These are phyloP conservation scores for Lithospermum erythrorhizon DNA, from an alignment of 257 asterid genomes.

Conservation along the genomic window DNA sequence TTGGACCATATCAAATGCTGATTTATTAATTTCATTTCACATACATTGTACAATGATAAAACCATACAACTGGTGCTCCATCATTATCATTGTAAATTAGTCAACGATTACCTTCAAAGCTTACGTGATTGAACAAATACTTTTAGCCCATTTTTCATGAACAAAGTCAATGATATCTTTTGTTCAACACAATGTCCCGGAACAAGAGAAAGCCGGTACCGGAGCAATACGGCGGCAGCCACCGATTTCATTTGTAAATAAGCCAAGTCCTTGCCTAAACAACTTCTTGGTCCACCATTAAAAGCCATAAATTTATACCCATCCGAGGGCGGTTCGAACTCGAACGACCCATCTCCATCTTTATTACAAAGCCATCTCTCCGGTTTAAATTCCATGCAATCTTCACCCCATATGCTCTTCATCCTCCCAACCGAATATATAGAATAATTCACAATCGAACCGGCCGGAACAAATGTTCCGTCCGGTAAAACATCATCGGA, in stretches of 20 bases:
- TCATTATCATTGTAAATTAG: too few species aligned
- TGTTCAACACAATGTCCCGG: conserved; percentile 8
- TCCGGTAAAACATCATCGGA: conserved; percentile 3
- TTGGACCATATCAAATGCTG: too few species aligned
- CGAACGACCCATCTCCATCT: background rate
- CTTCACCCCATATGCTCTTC: conserved; percentile 11
- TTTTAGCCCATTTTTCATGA: conserved; percentile 7
- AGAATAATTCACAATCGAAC: conserved; percentile 1
- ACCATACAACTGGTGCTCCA: too few species aligned
- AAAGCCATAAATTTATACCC: conserved; percentile 4
- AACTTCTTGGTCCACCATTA: conserved; percentile 9
- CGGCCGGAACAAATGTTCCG: conserved; percentile 6
- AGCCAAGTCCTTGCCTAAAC: conserved; percentile 5
- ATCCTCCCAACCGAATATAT: conserved; percentile 6
- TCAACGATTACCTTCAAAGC: background rate
- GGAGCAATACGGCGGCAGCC: conserved; percentile 7
- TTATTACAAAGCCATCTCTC: conserved; percentile 5
- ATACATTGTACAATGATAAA: too few species aligned
- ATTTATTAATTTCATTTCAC: too few species aligned
- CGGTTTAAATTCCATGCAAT: conserved; percentile 10
- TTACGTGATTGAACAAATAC: background rate
- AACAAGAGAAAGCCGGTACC: background rate
- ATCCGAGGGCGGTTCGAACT: conserved; percentile 1
- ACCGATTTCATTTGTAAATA: conserved; percentile 10
- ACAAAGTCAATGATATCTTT: conserved; percentile 2